Conservation (phyloP, 192 early-diverging fungal genomes). For the Coemansia sp. region DNA sequence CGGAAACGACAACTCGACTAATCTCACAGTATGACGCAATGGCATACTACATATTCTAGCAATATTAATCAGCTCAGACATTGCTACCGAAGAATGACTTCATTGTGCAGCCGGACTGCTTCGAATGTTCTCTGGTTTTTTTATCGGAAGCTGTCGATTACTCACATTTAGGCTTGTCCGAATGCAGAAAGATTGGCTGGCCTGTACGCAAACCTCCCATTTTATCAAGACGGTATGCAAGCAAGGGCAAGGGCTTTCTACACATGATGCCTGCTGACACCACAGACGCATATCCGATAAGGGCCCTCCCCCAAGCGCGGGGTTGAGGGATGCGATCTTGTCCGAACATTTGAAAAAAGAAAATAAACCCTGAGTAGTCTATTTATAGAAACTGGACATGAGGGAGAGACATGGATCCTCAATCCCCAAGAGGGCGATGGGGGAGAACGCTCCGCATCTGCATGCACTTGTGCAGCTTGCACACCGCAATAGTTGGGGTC, state of each 20-base stretch:
- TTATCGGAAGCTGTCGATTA: not conserved
- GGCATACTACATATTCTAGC: not conserved
- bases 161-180: not conserved
- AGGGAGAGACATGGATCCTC: not conserved
- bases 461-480: constrained; percentile 4
- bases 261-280: not conserved
- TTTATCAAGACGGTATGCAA: not conserved
- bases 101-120: constrained; percentile 1
- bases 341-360: not conserved
- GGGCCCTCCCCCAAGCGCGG: not conserved
- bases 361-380: not conserved
- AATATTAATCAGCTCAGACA: not conserved
- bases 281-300: not conserved
- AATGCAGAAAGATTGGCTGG: not conserved
- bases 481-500: constrained; percentile 14
- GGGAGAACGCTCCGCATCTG: constrained; percentile 2
- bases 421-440: not conserved
- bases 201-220: not conserved
- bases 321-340: not conserved
- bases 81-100: not conserved
- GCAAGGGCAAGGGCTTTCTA: not conserved
- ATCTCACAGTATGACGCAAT: not conserved
- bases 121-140: not conserved
- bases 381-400: constrained; percentile 16
- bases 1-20: not conserved